phyloP scores from a whole-genome alignment of 2,329 filamentous ascomycete genomes.

The Colletotrichum tabaci region DNA sequence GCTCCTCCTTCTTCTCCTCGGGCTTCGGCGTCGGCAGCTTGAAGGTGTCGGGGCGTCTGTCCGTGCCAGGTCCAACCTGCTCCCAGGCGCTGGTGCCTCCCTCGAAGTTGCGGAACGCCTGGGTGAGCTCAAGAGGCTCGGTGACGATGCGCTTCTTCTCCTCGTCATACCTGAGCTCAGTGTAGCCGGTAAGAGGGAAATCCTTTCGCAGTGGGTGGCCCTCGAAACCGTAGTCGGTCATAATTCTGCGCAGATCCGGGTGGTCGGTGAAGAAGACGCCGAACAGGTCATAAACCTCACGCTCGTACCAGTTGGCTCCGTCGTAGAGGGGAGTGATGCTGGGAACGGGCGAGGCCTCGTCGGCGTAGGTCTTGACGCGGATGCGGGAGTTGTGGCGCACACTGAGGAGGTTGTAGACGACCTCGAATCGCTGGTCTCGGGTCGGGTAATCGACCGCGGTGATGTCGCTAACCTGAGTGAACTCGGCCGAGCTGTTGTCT shows the following conservation, averaged over 20 bases:
- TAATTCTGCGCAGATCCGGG: constrained; percentile 95
- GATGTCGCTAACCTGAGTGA: constrained; percentile 92
- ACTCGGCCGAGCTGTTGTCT: constrained; percentile 98
- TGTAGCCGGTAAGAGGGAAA: constrained; percentile 98
- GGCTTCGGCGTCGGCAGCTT: constrained; percentile 97
- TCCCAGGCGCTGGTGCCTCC: constrained; percentile 83
- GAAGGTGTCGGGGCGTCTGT: constrained; percentile 88
- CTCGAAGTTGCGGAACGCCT: constrained; percentile 99
- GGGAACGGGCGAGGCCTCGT: constrained; percentile 94
- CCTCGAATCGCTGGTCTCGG: constrained; percentile 94
- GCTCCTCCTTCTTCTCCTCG: constrained; percentile 90
- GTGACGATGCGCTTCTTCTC: constrained; percentile 99
- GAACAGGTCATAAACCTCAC: constrained; percentile 97
- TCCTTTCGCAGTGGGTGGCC: constrained; percentile 98
- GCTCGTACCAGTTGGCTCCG: constrained; percentile 98
- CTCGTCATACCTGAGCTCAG: constrained; percentile 97
- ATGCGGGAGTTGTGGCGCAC: constrained; percentile 97
- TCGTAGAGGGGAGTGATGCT: constrained; percentile 90
- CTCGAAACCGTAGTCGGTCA: constrained; percentile 99
- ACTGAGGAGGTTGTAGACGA: constrained; percentile 97
- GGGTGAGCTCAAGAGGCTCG: constrained; percentile 96
- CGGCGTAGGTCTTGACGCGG: constrained; percentile 98
- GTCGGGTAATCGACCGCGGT: constrained; percentile 97
- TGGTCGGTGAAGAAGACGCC: constrained; percentile 97
- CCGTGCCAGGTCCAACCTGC: constrained; percentile 76